These are phyloP conservation scores for Begonia peltatifolia DNA, from an alignment of 306 rosid species.

Conservation along the genomic window DNA sequence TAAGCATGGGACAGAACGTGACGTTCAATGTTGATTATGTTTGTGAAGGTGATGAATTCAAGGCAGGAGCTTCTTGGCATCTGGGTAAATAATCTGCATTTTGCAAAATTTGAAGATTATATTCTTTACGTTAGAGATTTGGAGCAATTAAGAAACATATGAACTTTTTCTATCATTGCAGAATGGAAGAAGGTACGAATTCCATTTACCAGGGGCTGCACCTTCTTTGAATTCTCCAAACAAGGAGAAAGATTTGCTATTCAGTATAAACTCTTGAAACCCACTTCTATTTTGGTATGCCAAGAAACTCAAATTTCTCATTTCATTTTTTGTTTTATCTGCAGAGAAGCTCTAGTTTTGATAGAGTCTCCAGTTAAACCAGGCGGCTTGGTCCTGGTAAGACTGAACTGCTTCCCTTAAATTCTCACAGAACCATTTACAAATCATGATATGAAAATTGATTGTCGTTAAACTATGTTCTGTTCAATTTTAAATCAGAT, in stretches of 20 bases:
- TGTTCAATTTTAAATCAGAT: slow-evolving; percentile 19
- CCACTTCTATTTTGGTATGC: not conserved
- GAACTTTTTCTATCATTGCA: slow-evolving; percentile 15
- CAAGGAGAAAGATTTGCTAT: slow-evolving; percentile 24
- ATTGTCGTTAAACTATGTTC: not conserved
- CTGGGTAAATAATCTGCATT: slow-evolving; percentile 22
- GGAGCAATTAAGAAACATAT: not conserved
- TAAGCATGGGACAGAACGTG: slow-evolving; percentile 60
- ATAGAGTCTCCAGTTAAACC: slow-evolving; percentile 85
- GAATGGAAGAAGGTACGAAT: slow-evolving; percentile 57
- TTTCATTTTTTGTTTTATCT: slow-evolving; percentile 3
- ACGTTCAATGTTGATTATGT: slow-evolving; percentile 33
- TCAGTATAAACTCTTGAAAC: slow-evolving; percentile 18
- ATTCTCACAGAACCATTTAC: slow-evolving; percentile 5
- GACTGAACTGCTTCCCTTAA: too few relatives aligned
- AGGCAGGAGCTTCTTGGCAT: slow-evolving; percentile 63
- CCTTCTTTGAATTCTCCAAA: slow-evolving; percentile 41
- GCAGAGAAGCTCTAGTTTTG: slow-evolving; percentile 54
- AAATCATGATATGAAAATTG: not conserved
- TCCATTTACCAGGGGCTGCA: slow-evolving; percentile 87
- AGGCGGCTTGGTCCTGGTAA: slow-evolving; percentile 62
- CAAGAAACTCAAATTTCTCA: slow-evolving; percentile 12
- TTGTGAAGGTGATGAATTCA: slow-evolving; percentile 37
- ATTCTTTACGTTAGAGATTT: not conserved
- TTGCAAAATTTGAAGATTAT: not conserved